Evolutionary conservation across 441 rosid genomes (phyloP), one percentile per base, ranked within the genome.

Genomic region (Croton laevigatus): DNA sequence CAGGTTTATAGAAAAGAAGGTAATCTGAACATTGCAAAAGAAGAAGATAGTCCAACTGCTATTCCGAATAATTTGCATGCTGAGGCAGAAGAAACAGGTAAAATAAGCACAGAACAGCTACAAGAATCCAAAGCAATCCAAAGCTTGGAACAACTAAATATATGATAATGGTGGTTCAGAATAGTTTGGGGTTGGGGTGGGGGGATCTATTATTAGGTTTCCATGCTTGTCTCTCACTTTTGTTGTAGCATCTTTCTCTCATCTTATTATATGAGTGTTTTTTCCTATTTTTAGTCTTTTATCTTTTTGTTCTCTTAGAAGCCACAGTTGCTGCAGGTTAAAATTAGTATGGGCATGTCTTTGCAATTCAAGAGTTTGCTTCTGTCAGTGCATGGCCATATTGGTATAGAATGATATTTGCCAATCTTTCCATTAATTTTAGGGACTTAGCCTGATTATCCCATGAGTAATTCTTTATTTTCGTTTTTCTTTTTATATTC

Each of bases 111-210:
- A 53, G 69, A 52, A 38, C 55, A 52, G 34, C 55, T 66, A 44
- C 79, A 72, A 67, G 83, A 82, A 77, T 40, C 63, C 5, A 82
- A 76, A 59, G 80, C 76, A 19, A 77, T 79, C 67, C 81, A 78
- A 76, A 73, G 77, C 76, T 72, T 91, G 82, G 88, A 81, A 75
- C 82, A 84, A 73, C 91, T 88, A 63, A 81, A 80, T 60, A 80
- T 91, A 73, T 90, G n/a, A n/a, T n/a, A 83, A 85, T 58, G 73
- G 11, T 38, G 62, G 68, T 63, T 52, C 60, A 45, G 71, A 58
- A 27, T 53, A 36, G 59, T 22, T 62, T n/a, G 73, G 38, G 19
- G 37, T 61, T 54, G 52, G 45, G 70, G 71, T 77, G 79, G 73
- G 61, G 71, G 23, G 54, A 49, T 38, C 23, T 60, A 40, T n/a